Conservation (phyloP, 169 alveolate species). For the Plasmodium blacklocki region DNA sequence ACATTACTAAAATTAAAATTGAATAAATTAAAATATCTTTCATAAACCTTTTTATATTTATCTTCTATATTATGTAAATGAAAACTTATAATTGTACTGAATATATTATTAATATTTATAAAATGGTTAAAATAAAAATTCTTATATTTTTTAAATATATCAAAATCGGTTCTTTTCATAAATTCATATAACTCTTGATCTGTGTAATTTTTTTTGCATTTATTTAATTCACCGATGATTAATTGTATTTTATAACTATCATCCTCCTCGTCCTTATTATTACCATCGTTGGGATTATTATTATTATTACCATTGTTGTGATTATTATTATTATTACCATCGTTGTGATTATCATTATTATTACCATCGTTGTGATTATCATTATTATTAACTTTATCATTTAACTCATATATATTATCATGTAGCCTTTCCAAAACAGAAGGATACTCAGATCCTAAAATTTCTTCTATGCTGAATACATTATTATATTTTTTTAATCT, state of each 20-base stretch:
- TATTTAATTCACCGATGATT: slow-evolving; percentile 7
- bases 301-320: not conserved
- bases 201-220: slow-evolving; percentile 13
- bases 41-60: slow-evolving; percentile 19
- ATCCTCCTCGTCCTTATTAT: not conserved
- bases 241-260: not conserved
- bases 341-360: not conserved
- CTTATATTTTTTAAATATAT: slow-evolving; percentile 21
- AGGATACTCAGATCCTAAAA: not conserved
- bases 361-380: not conserved
- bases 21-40: slow-evolving; percentile 48
- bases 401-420: not conserved
- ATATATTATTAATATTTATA: slow-evolving; percentile 33
- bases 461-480: slow-evolving; percentile 7
- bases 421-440: not conserved
- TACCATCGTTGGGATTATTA: not conserved
- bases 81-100: slow-evolving; percentile 25
- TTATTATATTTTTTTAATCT: slow-evolving; percentile 22
- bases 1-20: slow-evolving; percentile 55
- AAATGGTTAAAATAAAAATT: slow-evolving; percentile 51
- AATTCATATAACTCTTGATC: slow-evolving; percentile 22
- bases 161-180: slow-evolving; percentile 6
- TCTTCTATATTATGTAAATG: slow-evolving; percentile 19
- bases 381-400: too few relatives aligned
- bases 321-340: not conserved